phyloP scores from a whole-genome alignment of 148 eudicot genomes.

The Pouteria glomerata region DNA sequence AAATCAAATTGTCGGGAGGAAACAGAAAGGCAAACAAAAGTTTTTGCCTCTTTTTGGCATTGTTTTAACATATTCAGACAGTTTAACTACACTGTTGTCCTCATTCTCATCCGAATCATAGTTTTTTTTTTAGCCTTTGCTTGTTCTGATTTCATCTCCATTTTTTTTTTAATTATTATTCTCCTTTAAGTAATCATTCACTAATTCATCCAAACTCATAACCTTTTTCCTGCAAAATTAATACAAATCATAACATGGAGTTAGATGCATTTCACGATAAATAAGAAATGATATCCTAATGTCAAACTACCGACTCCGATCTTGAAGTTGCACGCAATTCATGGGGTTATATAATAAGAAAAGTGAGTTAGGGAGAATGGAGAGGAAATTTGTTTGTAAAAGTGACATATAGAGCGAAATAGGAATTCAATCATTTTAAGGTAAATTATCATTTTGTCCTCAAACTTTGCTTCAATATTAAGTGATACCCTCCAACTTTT shows the following conservation, averaged over 20 bases:
- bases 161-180: conserved; percentile 30
- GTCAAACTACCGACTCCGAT: no score
- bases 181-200: conserved; percentile 58
- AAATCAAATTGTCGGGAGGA: neutral
- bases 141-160: conserved; percentile 44
- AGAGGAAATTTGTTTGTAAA: no score
- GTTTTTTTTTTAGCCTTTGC: conserved; percentile 23
- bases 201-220: conserved; percentile 84
- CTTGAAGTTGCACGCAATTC: no score
- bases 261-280: neutral
- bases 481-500: no score
- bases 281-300: neutral
- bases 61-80: conserved; percentile 58
- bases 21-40: conserved; percentile 3
- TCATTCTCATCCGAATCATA: conserved; percentile 52
- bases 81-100: conserved; percentile 46
- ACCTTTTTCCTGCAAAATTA: conserved; percentile 52
- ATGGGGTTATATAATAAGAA: no score
- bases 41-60: conserved; percentile 55
- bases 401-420: no score
- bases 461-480: no score
- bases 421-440: no score
- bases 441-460: no score
- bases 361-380: no score
- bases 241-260: neutral